Evolutionary conservation across 1,284 basidiomycete genomes (phyloP).

Genomic region (Lignosus rhinocerotis): DNA sequence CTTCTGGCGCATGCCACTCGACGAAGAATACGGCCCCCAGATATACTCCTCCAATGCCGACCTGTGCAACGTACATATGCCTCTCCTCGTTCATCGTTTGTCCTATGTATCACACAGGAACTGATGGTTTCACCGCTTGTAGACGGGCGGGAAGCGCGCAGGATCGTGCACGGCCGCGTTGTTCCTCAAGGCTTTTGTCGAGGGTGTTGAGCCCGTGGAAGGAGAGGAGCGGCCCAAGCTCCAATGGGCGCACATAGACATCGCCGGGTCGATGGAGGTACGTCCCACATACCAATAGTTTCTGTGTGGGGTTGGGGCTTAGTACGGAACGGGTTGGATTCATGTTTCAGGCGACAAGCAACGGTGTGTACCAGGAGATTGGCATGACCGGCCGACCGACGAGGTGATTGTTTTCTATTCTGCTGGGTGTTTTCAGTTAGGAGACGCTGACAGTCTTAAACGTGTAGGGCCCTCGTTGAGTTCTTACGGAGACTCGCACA

Average conservation of each 20-base stretch:
- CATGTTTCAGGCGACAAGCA: conserved; percentile 46
- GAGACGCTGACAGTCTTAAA: neutral
- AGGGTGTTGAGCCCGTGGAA: conserved; percentile 63
- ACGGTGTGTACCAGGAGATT: conserved; percentile 66
- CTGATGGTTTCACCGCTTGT: neutral
- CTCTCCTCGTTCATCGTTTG: neutral
- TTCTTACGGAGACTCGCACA: too few species aligned
- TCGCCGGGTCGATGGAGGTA: conserved; percentile 82
- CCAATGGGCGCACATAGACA: conserved; percentile 85
- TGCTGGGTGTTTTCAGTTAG: too few species aligned
- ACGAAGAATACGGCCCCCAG: conserved; percentile 77
- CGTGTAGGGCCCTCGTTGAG: too few species aligned
- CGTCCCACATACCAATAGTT: neutral
- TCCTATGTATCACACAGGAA: neutral
- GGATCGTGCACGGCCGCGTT: conserved; percentile 84
- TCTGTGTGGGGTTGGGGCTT: neutral
- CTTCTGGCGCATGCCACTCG: conserved; percentile 85
- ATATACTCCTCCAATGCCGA: conserved; percentile 79
- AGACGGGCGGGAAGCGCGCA: conserved; percentile 74
- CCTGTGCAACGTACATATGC: conserved; percentile 68
- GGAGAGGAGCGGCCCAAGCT: conserved; percentile 49
- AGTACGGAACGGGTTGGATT: neutral
- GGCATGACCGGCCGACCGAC: conserved; percentile 84
- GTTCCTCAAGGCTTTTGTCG: conserved; percentile 82
- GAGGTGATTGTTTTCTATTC: conserved; percentile 43